Conservation (phyloP, 352 stramenopile genomes). For the Globisporangium cederbergense region DNA sequence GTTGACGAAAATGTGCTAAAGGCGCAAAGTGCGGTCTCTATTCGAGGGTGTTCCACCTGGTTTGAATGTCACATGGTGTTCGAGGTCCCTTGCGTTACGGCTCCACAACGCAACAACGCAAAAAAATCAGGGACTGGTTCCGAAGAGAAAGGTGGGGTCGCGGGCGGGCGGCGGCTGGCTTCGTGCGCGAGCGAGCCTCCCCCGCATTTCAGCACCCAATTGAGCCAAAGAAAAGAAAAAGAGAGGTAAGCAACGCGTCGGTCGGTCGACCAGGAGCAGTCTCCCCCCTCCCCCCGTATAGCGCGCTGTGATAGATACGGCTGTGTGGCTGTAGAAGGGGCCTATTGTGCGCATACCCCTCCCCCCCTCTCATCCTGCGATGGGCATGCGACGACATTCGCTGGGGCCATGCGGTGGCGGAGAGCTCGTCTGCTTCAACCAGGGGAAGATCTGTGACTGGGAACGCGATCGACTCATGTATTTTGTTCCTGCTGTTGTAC, state of each 20-base stretch:
- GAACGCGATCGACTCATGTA: background rate
- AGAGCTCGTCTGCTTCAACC: conserved; percentile 3
- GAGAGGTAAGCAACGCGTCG: conserved; percentile 2
- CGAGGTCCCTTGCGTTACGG: background rate
- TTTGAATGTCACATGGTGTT: background rate
- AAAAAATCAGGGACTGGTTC: conserved; percentile 8
- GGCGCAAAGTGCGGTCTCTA: background rate
- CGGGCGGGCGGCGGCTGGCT: too few relatives aligned
- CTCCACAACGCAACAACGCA: too few relatives aligned
- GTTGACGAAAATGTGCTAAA: background rate
- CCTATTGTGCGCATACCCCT: background rate
- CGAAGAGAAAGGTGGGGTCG: background rate
- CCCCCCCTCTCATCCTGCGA: background rate
- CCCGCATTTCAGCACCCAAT: conserved; percentile 9
- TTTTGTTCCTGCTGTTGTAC: background rate
- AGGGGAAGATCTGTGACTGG: conserved; percentile 3
- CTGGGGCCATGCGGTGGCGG: background rate
- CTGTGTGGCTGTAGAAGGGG: background rate
- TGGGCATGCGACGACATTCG: background rate
- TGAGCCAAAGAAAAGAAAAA: conserved; percentile 14
- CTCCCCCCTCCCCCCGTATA: too few relatives aligned
- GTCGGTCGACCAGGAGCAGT: too few relatives aligned
- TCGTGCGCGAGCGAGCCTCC: background rate
- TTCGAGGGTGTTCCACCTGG: conserved; percentile 3
- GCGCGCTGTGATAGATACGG: background rate